phyloP scores from a whole-genome alignment of 345 rosid genomes.

The rapeseed (Brassica napus) region DNA sequence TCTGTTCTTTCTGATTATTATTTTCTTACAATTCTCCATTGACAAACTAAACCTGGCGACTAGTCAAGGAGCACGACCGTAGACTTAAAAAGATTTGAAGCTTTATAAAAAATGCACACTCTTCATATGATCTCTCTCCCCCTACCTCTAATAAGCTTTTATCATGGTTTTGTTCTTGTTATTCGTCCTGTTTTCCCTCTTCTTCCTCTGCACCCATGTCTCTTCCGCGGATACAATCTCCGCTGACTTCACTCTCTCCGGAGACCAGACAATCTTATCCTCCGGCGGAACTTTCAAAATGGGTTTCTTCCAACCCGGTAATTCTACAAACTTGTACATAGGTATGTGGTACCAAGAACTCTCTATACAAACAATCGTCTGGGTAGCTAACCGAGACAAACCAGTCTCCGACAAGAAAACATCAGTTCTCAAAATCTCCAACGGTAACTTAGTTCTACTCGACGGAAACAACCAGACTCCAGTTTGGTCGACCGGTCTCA shows the following conservation, averaged over 20 bases:
- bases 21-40: not conserved
- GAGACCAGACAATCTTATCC: conserved; percentile 60
- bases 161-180: conserved; percentile 26
- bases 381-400: conserved; percentile 80
- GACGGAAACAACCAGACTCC: conserved; percentile 44
- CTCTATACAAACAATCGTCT: conserved; percentile 40
- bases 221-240: conserved; percentile 53
- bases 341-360: conserved; percentile 65
- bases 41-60: not conserved
- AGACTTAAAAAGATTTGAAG: not conserved
- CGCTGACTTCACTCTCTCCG: conserved; percentile 53
- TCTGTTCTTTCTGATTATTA: not conserved
- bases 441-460: conserved; percentile 66
- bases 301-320: conserved; percentile 67
- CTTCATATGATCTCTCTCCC: not conserved
- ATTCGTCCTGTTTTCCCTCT: not conserved
- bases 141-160: not conserved
- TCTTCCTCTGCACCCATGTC: conserved; percentile 32
- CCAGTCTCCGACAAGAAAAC: conserved; percentile 52
- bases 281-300: conserved; percentile 44
- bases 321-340: conserved; percentile 58
- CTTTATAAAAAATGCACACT: not conserved
- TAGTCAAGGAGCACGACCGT: not conserved
- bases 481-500: conserved; percentile 71
- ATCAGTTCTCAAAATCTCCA: conserved; percentile 52